Base-by-base conservation (phyloP, 1,284 basidiomycete genomes). In the Hymenochaete sp. region DNA sequence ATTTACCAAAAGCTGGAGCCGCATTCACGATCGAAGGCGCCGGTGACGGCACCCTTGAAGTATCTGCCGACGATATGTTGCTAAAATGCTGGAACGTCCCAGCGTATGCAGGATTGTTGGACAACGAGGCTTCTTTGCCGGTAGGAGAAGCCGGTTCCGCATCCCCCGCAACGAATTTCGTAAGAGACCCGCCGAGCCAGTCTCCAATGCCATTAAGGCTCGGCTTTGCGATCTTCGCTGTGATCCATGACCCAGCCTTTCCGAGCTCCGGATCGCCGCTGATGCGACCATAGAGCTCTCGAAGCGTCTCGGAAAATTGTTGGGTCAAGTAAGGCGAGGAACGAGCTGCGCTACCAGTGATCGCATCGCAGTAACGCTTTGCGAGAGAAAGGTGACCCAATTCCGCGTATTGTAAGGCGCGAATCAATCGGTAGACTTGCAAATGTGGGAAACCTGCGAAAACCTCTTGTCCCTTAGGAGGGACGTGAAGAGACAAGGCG, bases 11-110 rank as follows among this genome's bases (percentile, higher is more conserved):
- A 45, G 63, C 67, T 7, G 67, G 65, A 28, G 63, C 62, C 19
- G 71, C 67, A 47, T 76, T 75, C 11, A 69, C 59, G 18, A 69
- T 58, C 0, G 77, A 77, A 4, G 79, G 80, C 42, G 75, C 77
- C 2, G 83, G 82, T 6, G 84, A 88, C 7, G 84, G 76, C 36
- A 76, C 75, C 8, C 78, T 73, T 8, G 84, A 87, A 21, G 77
- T 70, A 1, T 79, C 73, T 10, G 77, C 71, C 0, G 91, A 92
- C 1, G 95, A 91, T 55, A 98, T 97, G 13, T 91, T 82, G 56
- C 87, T 93, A 64, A 89, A 98, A 57, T 93, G 92, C 16, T 91
- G 82, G 65, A 98, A 98, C 5, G 95, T 90, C 0, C 93, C 95
- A 9, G 75, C 68, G 52, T 73, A 75, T 6, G 62, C 63, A 48